Conservation (phyloP, 805 yeast genomes). For the Monosporozyma aquatica region DNA sequence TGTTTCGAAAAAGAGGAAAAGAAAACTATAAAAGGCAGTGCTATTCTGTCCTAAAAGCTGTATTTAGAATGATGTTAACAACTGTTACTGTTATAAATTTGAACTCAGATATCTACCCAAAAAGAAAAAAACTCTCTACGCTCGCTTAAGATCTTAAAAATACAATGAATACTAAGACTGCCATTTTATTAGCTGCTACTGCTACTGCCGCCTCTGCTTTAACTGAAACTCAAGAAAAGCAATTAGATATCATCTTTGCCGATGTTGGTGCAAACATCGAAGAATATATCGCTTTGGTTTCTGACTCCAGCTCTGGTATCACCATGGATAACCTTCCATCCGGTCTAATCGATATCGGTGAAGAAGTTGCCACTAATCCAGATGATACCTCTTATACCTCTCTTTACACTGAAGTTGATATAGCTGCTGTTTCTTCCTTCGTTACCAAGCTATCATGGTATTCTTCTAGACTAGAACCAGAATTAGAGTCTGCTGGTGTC, state of each 20-base stretch:
- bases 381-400: constrained; percentile 30
- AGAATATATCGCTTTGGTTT: constrained; percentile 10
- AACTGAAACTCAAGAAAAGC: constrained; percentile 9
- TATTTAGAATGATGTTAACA: too few species aligned
- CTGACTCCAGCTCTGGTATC: constrained; percentile 7
- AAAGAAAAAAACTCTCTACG: too few species aligned
- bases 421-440: constrained; percentile 19
- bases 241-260: constrained; percentile 11
- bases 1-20: too few species aligned
- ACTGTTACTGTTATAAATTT: too few species aligned
- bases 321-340: constrained; percentile 10
- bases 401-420: constrained; percentile 23
- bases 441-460: constrained; percentile 31
- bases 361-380: constrained; percentile 24
- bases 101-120: too few species aligned
- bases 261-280: constrained; percentile 11
- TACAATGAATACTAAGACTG: constrained; percentile 10
- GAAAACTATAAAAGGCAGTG: too few species aligned
- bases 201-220: constrained; percentile 11
- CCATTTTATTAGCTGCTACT: constrained; percentile 9
- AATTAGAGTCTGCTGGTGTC: constrained; percentile 5
- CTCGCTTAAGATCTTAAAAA: constrained; percentile 2
- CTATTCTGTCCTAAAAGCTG: too few species aligned
- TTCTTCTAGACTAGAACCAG: constrained; percentile 22
- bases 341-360: constrained; percentile 14